Percentiles rank a stretch among this genome's conserved stretches.
Conservation (phyloP, 148 eudicot genomes). For the Cornus suecica region DNA sequence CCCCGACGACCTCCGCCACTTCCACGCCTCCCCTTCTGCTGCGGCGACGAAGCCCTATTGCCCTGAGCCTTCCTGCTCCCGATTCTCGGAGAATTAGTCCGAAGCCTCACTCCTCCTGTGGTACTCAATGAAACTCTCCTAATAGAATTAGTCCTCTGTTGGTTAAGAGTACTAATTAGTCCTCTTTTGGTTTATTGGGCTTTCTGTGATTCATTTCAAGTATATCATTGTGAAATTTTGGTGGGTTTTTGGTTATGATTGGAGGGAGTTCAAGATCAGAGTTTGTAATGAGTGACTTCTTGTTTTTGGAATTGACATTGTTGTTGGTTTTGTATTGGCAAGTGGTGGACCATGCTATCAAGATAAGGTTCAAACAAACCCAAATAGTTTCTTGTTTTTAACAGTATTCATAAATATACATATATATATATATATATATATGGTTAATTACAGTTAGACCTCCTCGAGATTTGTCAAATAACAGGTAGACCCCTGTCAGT, state of each 20-base stretch:
- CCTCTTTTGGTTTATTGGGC: neutral
- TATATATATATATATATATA: too few relatives aligned
- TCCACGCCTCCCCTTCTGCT: too few relatives aligned
- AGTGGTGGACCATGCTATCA: neutral
- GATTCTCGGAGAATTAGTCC: conserved; percentile 60
- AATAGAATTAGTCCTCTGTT: conserved; percentile 19
- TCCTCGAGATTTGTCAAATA: too few relatives aligned
- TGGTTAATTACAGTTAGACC: too few relatives aligned
- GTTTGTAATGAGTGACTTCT: neutral
- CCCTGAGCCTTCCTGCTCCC: conserved; percentile 31
- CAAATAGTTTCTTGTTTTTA: too few relatives aligned
- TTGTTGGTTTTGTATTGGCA: conserved; percentile 10
- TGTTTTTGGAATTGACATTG: conserved; percentile 5
- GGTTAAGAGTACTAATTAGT: neutral
- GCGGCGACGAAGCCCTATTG: too few relatives aligned
- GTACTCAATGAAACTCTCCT: conserved; percentile 15
- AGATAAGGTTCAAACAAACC: too few relatives aligned
- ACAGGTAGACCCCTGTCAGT: too few relatives aligned
- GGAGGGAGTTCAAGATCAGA: conserved; percentile 29
- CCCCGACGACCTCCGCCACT: too few relatives aligned
- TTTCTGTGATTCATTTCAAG: neutral
- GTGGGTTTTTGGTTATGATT: conserved; percentile 33
- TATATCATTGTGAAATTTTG: neutral
- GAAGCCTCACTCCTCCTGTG: conserved; percentile 50
- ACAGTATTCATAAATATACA: too few relatives aligned